Evolutionary conservation across 768 basidiomycete genomes (phyloP).

Genomic region (Mycena floridula): DNA sequence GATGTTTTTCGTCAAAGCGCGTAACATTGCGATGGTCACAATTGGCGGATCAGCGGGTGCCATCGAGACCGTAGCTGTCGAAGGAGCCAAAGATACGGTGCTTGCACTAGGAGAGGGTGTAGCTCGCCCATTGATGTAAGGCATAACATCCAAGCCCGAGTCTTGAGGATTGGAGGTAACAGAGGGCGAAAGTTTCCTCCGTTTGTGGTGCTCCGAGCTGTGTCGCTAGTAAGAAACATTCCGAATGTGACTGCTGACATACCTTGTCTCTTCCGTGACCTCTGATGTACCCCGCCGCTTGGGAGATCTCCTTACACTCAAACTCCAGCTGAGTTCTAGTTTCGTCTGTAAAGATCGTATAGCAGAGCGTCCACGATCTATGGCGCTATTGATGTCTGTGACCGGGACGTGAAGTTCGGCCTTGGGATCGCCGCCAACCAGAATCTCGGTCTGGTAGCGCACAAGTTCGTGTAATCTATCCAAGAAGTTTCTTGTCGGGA

Average conservation of each 20-base stretch:
- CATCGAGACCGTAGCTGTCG: too few relatives aligned
- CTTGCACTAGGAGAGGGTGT: constrained; percentile 45
- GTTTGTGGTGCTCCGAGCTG: constrained; percentile 29
- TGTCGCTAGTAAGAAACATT: constrained; percentile 11
- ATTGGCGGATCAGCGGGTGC: constrained; percentile 26
- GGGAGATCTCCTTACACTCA: not conserved
- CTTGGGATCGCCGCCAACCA: constrained; percentile 7
- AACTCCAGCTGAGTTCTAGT: not conserved
- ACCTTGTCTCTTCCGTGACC: constrained; percentile 35
- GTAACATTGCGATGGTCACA: constrained; percentile 63
- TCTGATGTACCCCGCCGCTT: constrained; percentile 28
- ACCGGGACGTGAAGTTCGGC: constrained; percentile 10
- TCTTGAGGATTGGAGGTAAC: constrained; percentile 15
- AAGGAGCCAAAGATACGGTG: too few relatives aligned
- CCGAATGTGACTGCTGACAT: constrained; percentile 7
- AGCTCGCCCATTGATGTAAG: constrained; percentile 23
- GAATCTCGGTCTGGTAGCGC: constrained; percentile 22
- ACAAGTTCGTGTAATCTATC: constrained; percentile 41
- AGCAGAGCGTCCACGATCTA: not conserved
- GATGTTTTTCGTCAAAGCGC: constrained; percentile 48
- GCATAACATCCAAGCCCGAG: constrained; percentile 2
- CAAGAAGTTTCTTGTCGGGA: constrained; percentile 42
- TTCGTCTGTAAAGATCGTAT: not conserved
- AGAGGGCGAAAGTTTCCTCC: constrained; percentile 34
- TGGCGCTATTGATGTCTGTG: constrained; percentile 10